Percentiles rank a stretch among this genome's conserved stretches.
Evolutionary conservation across 495 filamentous ascomycete species (phyloP).

Genomic region (Penicillium atrosanguineum): DNA sequence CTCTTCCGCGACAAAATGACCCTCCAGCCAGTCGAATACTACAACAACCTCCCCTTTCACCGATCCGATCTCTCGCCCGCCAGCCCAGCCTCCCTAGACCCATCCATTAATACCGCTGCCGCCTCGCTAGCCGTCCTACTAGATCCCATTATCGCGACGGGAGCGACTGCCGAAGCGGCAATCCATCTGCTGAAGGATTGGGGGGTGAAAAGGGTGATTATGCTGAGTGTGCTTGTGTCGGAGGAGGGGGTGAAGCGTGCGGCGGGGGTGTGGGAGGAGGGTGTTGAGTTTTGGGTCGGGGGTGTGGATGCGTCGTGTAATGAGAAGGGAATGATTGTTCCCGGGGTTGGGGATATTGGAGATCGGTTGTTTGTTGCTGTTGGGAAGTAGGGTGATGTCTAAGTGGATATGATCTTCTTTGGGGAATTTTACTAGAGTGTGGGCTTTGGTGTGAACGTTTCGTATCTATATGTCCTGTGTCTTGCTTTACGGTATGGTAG

Average conservation of each 20-base stretch:
- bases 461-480: no score
- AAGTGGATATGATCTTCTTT: no score
- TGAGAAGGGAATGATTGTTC: slow-evolving; percentile 83
- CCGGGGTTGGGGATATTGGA: slow-evolving; percentile 87
- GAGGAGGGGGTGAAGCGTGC: slow-evolving; percentile 63
- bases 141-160: slow-evolving; percentile 92
- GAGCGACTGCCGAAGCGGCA: slow-evolving; percentile 82
- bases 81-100: slow-evolving; percentile 33
- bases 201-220: slow-evolving; percentile 78
- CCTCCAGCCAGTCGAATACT: slow-evolving; percentile 92
- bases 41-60: slow-evolving; percentile 91
- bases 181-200: slow-evolving; percentile 88
- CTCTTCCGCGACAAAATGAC: slow-evolving; percentile 85
- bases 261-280: slow-evolving; percentile 69
- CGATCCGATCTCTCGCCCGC: slow-evolving; percentile 28
- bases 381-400: slow-evolving; percentile 67
- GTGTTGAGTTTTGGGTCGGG: slow-evolving; percentile 78
- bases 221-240: slow-evolving; percentile 74
- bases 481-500: no score
- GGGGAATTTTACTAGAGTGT: no score
- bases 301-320: slow-evolving; percentile 72
- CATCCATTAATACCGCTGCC: slow-evolving; percentile 36
- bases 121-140: slow-evolving; percentile 74
- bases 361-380: slow-evolving; percentile 90
- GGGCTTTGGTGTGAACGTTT: no score